Percentiles rank a stretch among this genome's conserved stretches.
Conservation (phyloP, 768 basidiomycete species). For the Lactarius tabidus region DNA sequence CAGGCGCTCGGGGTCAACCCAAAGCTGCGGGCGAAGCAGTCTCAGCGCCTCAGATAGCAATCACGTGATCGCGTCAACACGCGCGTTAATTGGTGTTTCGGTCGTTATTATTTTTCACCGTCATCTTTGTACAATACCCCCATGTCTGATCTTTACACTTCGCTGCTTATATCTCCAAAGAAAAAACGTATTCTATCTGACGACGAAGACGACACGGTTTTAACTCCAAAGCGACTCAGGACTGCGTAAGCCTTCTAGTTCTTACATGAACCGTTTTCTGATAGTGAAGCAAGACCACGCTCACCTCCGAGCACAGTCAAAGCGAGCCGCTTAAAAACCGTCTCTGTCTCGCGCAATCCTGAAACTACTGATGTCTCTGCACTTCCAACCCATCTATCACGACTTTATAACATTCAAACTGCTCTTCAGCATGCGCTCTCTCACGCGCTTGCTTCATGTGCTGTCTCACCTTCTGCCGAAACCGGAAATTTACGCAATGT, state of each 20-base stretch:
- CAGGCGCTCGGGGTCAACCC: too few relatives aligned
- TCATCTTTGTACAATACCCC: not conserved
- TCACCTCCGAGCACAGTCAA: constrained; percentile 52
- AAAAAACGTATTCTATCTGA: constrained; percentile 60
- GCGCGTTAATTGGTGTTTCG: not conserved
- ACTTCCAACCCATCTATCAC: constrained; percentile 56
- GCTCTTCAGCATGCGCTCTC: constrained; percentile 79
- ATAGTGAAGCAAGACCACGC: constrained; percentile 41
- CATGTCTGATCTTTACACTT: constrained; percentile 61
- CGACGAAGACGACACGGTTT: constrained; percentile 46
- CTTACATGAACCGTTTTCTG: not conserved
- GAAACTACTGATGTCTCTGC: constrained; percentile 28
- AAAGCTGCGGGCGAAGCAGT: too few relatives aligned
- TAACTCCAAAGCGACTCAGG: constrained; percentile 70
- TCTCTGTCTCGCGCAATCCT: constrained; percentile 16
- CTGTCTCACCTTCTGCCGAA: constrained; percentile 70
- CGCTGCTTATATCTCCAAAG: constrained; percentile 60
- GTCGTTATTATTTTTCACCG: not conserved
- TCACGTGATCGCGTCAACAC: constrained; percentile 25
- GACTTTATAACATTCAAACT: constrained; percentile 60
- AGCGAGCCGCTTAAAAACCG: constrained; percentile 31
- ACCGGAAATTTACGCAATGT: constrained; percentile 75
- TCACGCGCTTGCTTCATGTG: constrained; percentile 79
- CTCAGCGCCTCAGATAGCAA: not conserved
- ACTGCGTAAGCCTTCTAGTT: constrained; percentile 40